Evolutionary conservation across 1,284 basidiomycete genomes (phyloP), one percentile per base, ranked within the genome.

Genomic region (Fistulina hepatica): DNA sequence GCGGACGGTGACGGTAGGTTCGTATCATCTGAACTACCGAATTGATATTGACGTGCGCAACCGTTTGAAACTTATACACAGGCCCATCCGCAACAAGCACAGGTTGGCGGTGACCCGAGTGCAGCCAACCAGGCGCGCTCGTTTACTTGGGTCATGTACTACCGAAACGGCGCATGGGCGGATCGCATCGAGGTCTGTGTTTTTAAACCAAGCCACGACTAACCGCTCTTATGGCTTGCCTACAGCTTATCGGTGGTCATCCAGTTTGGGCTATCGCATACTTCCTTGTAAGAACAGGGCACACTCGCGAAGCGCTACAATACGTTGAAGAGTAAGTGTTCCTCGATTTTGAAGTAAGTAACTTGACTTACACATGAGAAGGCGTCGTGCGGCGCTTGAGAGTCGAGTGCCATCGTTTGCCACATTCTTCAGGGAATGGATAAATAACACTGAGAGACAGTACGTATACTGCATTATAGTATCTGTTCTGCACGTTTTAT

Each of bases 201-300:
- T 36, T 10, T 16, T 19, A 37, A 34, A 9, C 4, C 22, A 31
- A 17, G 38, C 27, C 24, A 12, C 7, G 16, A 21, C 9, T 33
- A 11, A 15, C n/a, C 32, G 17, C 17, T 35, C 36, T 47, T 30
- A 31, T 19, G 23, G 5, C 20, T 30, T 23, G 13, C 16, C 39
- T 32, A 17, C 42, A 91, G 82, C 65, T 89, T 37, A 76, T 93
- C 17, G 77, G 79, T 36, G 82, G 85, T 11, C 80, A 83, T 49
- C 90, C 92, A 5, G 52, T 97, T 11, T 99, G 92, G 92, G 93
- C 93, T 10, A 79, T 85, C 42, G 59, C 95, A 27, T 98, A 89
- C 62, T 91, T 86, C 60, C 73, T 98, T 7, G 67, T 98, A 6
- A 79, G 94, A 20, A 83, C 83, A 2, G 95, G 94, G 1, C 79